Evolutionary conservation across 2,329 filamentous ascomycete genomes (phyloP), one percentile per base, ranked within the genome.

Genomic region (Verticillium dahliae): DNA sequence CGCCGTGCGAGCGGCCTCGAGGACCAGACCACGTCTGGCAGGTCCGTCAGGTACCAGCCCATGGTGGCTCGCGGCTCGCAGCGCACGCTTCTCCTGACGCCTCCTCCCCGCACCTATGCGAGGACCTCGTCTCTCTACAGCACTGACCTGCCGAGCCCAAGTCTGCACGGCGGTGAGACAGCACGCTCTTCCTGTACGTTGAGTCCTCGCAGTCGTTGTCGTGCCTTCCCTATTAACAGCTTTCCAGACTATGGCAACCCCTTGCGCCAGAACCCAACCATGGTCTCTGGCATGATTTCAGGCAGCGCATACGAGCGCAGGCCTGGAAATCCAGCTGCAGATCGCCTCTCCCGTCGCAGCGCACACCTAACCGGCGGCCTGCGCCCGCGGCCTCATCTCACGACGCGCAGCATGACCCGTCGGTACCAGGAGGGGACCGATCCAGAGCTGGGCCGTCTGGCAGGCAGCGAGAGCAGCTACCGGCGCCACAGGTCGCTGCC

Each of bases 1-100:
- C 63, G 63, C 18, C 63, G 64, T 3, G 63, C 61, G 6, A 66
- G 64, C 45, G 64, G 64, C 41, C 52, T 66, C 3, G 64, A 66
- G 35, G 64, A 66, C n/a, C 64, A 66, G 37, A 63, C 63, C 22
- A 58, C 63, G 15, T 62, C 63, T 7, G 64, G 64, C 22, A 60
- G 50, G 22, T 60, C 34, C n/a, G 52, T 60, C 38, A 38, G 9
- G 34, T 52, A 60, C 31, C 52, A 56, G 11, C 50, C 59, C 52
- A 59, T 59, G 58, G 33, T 55, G 31, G 14, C 54, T 6, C 54
- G 54, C 45, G 10, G 9, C 45, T n/a, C 22, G 45, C 45, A 13
- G 13, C 45, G 9, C 15, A 22, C n/a, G 7, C 4, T 10, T 11
- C 6, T 27, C n/a, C 45, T 50, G 45, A 50, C 45, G 18, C n/a